These are phyloP conservation scores for Sicyos baderoa DNA, from an alignment of 306 rosid genomes.

Conservation along the genomic window DNA sequence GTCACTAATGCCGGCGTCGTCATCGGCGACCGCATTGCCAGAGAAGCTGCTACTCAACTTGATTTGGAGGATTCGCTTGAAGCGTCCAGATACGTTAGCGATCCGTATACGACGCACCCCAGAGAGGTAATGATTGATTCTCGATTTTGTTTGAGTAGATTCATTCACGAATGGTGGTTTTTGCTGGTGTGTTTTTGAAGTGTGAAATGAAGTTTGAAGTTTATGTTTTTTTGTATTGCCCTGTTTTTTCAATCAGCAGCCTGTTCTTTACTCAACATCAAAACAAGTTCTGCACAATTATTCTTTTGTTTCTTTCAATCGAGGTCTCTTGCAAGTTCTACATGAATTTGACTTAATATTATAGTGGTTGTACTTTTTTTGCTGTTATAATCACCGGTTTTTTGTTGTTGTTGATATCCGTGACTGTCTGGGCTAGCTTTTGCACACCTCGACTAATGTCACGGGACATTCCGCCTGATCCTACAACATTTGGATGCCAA, in stretches of 20 bases:
- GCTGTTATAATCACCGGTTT: background rate
- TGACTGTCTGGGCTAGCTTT: too few relatives aligned
- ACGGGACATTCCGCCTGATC: too few relatives aligned
- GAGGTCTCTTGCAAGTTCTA: background rate
- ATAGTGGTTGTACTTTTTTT: background rate
- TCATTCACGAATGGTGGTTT: background rate
- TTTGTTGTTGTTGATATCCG: background rate
- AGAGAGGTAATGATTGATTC: conserved; percentile 50
- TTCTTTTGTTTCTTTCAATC: background rate
- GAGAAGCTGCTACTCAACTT: conserved; percentile 71
- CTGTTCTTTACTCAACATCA: background rate
- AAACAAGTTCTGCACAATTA: background rate
- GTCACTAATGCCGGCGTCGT: conserved; percentile 73
- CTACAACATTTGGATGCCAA: too few relatives aligned
- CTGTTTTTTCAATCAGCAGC: background rate
- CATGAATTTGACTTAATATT: background rate
- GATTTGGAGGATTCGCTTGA: conserved; percentile 94
- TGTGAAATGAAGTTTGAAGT: background rate
- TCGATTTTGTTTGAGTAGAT: background rate
- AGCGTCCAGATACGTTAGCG: conserved; percentile 81
- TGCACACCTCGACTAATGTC: too few relatives aligned
- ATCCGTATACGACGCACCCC: conserved; percentile 83
- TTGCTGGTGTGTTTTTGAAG: background rate
- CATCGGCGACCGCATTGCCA: conserved; percentile 79
- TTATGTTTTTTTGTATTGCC: background rate